Conservation (phyloP, 352 stramenopile species). For the Blastocystis sp. region DNA sequence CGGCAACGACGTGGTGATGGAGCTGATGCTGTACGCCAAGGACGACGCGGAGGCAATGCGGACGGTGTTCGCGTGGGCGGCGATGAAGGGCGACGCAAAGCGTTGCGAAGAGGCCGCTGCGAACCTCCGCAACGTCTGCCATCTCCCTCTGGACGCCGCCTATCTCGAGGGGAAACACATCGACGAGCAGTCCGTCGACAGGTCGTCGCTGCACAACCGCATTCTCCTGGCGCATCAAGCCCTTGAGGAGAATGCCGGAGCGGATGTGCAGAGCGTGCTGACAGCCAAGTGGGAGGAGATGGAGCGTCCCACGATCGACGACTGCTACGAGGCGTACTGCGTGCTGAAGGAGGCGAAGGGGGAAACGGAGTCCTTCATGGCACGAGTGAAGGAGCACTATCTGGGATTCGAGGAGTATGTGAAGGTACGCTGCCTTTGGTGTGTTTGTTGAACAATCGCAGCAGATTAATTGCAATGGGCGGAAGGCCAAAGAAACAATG, state of each 20-base stretch:
- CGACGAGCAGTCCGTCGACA: background rate
- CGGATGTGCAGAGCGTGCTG: background rate
- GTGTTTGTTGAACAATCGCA: background rate
- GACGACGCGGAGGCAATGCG: conserved; percentile 27
- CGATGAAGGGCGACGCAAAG: background rate
- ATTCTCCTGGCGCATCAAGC: background rate
- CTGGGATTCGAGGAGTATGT: background rate
- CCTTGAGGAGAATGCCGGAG: background rate
- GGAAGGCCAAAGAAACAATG: background rate
- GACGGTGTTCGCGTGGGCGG: conserved; percentile 17
- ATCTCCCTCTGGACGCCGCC: background rate
- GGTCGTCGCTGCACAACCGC: background rate
- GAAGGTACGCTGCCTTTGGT: background rate
- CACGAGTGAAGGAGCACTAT: background rate
- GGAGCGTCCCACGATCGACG: background rate
- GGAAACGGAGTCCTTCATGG: background rate
- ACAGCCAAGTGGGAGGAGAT: background rate
- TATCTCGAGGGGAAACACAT: background rate
- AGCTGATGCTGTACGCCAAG: conserved; percentile 50
- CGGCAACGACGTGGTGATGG: background rate
- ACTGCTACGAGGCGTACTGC: background rate
- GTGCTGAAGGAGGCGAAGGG: background rate
- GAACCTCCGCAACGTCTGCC: background rate
- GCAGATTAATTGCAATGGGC: background rate
- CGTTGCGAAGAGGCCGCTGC: background rate